A percentile compares a stretch with the other conserved stretches of the same genome.
These are phyloP conservation scores for Elsinoe batatas DNA, from an alignment of 2,329 filamentous ascomycete species.

Conservation along the genomic window DNA sequence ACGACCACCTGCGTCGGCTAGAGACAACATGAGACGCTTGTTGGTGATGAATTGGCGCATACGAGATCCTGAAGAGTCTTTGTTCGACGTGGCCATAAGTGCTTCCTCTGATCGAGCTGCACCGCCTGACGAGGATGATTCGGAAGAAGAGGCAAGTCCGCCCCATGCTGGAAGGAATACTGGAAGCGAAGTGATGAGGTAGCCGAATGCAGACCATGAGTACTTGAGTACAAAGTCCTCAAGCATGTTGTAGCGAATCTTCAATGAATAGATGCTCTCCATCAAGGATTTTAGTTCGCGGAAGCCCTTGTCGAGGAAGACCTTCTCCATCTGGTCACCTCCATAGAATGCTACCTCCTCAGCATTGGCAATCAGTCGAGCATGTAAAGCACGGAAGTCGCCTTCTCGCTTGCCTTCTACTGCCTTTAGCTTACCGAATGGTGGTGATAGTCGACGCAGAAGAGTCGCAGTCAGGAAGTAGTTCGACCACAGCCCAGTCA, in stretches of 20 bases:
- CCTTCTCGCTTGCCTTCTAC: slow-evolving; percentile 92
- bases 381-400: slow-evolving; percentile 84
- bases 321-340: slow-evolving; percentile 88
- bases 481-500: slow-evolving; percentile 78
- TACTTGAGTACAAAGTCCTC: slow-evolving; percentile 98
- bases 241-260: slow-evolving; percentile 96
- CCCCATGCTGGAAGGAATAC: slow-evolving; percentile 94
- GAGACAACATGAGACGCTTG: slow-evolving; percentile 92
- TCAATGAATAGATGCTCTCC: slow-evolving; percentile 96
- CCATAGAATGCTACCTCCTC: slow-evolving; percentile 98
- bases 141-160: slow-evolving; percentile 52
- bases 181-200: slow-evolving; percentile 82
- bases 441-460: slow-evolving; percentile 77
- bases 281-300: slow-evolving; percentile 91
- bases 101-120: slow-evolving; percentile 11
- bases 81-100: slow-evolving; percentile 7
- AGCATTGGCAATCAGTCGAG: slow-evolving; percentile 87
- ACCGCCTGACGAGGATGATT: slow-evolving; percentile 28
- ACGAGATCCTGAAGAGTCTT: slow-evolving; percentile 35
- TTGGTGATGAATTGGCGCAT: slow-evolving; percentile 99
- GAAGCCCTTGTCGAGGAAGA: slow-evolving; percentile 85
- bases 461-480: slow-evolving; percentile 92
- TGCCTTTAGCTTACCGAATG: slow-evolving; percentile 93
- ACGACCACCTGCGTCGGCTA: slow-evolving; percentile 87
- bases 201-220: slow-evolving; percentile 96